Evolutionary conservation across 371 early-diverging fungal genomes (phyloP), one percentile per base, ranked within the genome.

Genomic region (Cokeromyces recurvatus): DNA sequence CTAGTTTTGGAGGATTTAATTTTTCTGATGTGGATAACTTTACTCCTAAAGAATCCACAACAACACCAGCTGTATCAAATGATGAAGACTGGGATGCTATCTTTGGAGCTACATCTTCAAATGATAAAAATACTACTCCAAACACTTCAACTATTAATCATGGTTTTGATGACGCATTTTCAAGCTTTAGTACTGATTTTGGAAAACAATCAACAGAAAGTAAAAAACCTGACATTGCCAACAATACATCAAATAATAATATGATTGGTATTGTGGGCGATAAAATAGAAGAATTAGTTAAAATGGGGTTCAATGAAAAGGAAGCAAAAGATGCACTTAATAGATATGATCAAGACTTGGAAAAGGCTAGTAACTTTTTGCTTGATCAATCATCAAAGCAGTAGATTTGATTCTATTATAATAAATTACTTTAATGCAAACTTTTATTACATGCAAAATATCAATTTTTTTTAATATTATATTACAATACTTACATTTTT

Each of bases 341-440:
- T 37, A 61, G 72, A 49, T 84, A 79, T 54, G 81, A 85, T 45
- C 80, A 84, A 59, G 82, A 86, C 42, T 51, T 85, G 17, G 76
- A 79, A 47, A 82, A 79, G 48, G 85, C 87, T 17, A 78, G 77
- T 50, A 84, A 87, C 57, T 87, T 77, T 49, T 64, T 87, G 37
- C 56, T 85, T 16, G 87, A 86, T 62, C 56, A 65, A 43, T 53
- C 59, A 4, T 57, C 41, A 1, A 49, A 22, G 22, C 15, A n/a
- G n/a, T n/a, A n/a, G n/a, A n/a, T n/a, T n/a, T n/a, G n/a, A n/a
- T n/a, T n/a, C n/a, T n/a, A n/a, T n/a, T n/a, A n/a, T n/a, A n/a
- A n/a, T n/a, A n/a, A n/a, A n/a, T n/a, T n/a, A n/a, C n/a, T n/a
- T n/a, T n/a, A n/a, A n/a, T n/a, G n/a, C n/a, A n/a, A n/a, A n/a